Base-by-base conservation (phyloP, 2,329 filamentous ascomycete species). In the Diaporthe caulivora region DNA sequence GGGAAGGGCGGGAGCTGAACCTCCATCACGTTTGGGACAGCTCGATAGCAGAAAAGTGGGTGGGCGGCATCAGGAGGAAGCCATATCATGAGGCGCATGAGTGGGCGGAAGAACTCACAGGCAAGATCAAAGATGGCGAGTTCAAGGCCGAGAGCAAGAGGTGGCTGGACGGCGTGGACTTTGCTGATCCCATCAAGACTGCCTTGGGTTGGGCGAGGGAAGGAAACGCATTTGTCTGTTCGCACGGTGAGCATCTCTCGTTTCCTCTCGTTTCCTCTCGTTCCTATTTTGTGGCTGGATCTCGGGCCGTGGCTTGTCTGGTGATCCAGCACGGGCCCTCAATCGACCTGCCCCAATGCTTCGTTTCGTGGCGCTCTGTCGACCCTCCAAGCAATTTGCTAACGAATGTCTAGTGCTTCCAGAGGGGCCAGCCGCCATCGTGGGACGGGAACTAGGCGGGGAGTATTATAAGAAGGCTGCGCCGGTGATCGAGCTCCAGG, bases 21-120 rank as follows among this genome's bases (percentile, higher is more conserved):
- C 86, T 95, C 54, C 93, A 95, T 79, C 87, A 92, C 73, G 89
- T 94, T 21, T 95, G 93, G 93, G 93, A 95, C 79, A 90, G 88
- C 70, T 89, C 88, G 76, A 94, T 94, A 75, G 87, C 90, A 0
- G 91, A 93, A 82, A 89, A 91, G 78, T 82, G 89, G 78, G 84
- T 92, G 1, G 91, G 91, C 2, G 89, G 87, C n/a, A 80, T 84
- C 55, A 82, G 87, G 78, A 80, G 89, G 79, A 81, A 84, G 82
- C 80, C 87, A 1, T 90, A 87, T 73, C 80, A 81, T 7, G 83
- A 87, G 58, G 91, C 90, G 1, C 80, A 84, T 67, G 80, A 79
- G 54, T 93, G 91, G 89, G 89, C 91, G 1, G 82, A 84, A n/a
- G 82, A 85, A 70, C 85, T 94, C 29, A 86, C 87, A 9, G 76